These are phyloP conservation scores for Fonsecaea nubica DNA, from an alignment of 2,329 filamentous ascomycete species.

Conservation along the genomic window DNA sequence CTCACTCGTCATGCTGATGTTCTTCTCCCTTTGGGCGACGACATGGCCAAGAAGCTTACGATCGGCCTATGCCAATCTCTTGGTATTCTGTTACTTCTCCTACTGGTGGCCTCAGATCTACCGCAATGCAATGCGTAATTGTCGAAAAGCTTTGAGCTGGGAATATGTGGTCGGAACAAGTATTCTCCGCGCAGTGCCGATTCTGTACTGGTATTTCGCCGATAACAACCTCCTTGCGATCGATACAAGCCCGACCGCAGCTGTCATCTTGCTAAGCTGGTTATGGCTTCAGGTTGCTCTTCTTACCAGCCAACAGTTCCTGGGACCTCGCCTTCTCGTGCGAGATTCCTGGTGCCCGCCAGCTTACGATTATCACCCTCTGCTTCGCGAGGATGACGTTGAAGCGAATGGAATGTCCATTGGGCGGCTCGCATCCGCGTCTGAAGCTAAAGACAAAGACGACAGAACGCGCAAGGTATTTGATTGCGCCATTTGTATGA, in stretches of 20 bases:
- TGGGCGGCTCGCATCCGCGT: conserved; percentile 65
- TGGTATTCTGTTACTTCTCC: conserved; percentile 80
- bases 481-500: conserved; percentile 95
- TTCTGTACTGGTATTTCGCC: conserved; percentile 83
- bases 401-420: conserved; percentile 80
- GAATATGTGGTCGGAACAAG: conserved; percentile 88
- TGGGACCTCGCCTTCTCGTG: conserved; percentile 88
- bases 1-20: conserved; percentile 62
- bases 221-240: conserved; percentile 82
- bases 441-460: conserved; percentile 44
- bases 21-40: conserved; percentile 65
- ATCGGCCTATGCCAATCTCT: conserved; percentile 63
- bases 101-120: conserved; percentile 93
- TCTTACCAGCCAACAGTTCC: conserved; percentile 79
- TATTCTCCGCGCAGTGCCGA: conserved; percentile 75
- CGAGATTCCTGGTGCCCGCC: conserved; percentile 69
- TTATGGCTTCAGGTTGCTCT: conserved; percentile 83
- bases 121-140: conserved; percentile 88
- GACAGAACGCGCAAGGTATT: conserved; percentile 67
- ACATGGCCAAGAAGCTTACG: conserved; percentile 62
- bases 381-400: conserved; percentile 75
- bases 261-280: conserved; percentile 74
- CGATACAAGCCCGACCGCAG: conserved; percentile 69
- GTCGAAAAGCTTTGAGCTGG: conserved; percentile 88
- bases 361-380: conserved; percentile 89